Evolutionary conservation across 2,329 filamentous ascomycete species (phyloP), one percentile per base, ranked within the genome.

Genomic region (Pyrenochaeta sp.): DNA sequence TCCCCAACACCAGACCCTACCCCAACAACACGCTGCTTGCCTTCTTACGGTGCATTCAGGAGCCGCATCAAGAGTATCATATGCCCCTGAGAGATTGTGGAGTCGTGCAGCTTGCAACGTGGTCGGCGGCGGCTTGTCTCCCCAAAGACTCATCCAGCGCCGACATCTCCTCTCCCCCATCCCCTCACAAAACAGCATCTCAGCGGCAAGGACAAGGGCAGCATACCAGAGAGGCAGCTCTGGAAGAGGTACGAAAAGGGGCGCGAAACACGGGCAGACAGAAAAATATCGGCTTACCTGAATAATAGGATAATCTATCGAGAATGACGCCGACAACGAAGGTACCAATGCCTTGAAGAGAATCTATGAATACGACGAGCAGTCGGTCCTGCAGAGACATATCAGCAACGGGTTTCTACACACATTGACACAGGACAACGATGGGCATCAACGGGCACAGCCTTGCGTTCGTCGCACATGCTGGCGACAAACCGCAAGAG

Each of bases 281-380:
- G 35, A 31, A n/a, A n/a, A 45, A 44, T 15, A 27, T 34, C 8
- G 30, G 30, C 67, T 68, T 67, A 70, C 67, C 63, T 65, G 53
- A 44, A 44, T 58, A 60, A 59, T 57, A 53, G 48, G 36, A 40
- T 27, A 53, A 46, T 55, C 53, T 60, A 60, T 24, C 38, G n/a
- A 50, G 48, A 43, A 62, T 55, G 55, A 63, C 58, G 59, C 28
- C 38, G 42, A 39, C 46, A 52, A 44, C 52, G 46, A 49, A 44
- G 53, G 59, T 59, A 61, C 60, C 53, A 57, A 60, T 55, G 55
- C 56, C 50, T 55, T 41, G 9, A 55, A 62, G 53, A 57, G 57
- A 50, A 52, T 69, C 64, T 70, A 68, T 65, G 46, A 55, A 56
- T 44, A 51, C 45, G 42, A 48, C 50, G 36, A 53, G 49, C 53